phyloP scores from a whole-genome alignment of 495 filamentous ascomycete genomes.

The Neurospora intermedia region DNA sequence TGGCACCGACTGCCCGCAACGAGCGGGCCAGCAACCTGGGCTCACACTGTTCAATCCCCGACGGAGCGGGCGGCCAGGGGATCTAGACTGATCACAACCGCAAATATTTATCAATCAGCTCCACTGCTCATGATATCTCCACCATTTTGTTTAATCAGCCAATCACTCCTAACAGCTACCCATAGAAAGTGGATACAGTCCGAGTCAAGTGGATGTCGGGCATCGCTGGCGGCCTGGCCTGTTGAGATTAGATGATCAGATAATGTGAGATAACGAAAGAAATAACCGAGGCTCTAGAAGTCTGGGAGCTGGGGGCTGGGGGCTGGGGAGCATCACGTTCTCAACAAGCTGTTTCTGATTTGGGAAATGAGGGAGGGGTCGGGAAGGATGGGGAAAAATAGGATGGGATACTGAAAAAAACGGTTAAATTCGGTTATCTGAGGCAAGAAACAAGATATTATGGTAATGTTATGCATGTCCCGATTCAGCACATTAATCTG shows the following conservation, averaged over 20 bases:
- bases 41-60: constrained; percentile 1
- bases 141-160: background rate
- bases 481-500: no score
- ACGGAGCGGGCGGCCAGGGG: background rate
- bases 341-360: background rate
- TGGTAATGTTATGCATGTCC: background rate
- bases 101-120: constrained; percentile 23
- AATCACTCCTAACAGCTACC: background rate
- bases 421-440: background rate
- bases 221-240: background rate
- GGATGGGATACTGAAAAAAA: background rate
- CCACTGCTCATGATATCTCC: constrained; percentile 2
- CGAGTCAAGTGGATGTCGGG: background rate
- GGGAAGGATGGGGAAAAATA: background rate
- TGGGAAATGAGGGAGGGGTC: background rate
- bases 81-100: constrained; percentile 8
- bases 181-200: background rate
- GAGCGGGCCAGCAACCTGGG: background rate
- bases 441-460: background rate
- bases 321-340: background rate
- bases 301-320: background rate
- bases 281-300: background rate
- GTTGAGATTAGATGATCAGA: constrained; percentile 17
- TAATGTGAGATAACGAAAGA: background rate
- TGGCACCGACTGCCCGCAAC: background rate